Evolutionary conservation across 1,284 basidiomycete genomes (phyloP), one percentile per base, ranked within the genome.

Genomic region (Caloboletus inedulis): DNA sequence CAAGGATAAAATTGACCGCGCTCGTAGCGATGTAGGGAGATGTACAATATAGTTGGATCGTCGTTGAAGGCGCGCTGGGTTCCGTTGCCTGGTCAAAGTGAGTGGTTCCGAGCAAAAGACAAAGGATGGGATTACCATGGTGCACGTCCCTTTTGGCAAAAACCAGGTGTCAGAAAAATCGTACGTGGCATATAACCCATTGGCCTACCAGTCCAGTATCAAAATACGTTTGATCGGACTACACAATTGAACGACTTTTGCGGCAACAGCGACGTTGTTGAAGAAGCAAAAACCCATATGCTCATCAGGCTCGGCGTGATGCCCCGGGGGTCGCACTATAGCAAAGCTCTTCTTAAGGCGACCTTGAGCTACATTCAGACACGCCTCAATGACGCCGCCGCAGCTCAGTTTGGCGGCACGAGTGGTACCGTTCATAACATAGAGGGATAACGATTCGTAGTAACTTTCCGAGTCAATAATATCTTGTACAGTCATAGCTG

Each of bases 251-350:
- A 86, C 81, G 33, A 89, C 94, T 69, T 80, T 84, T 42, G 91
- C 82, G 1, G 95, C 95, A 7, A 99, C 89, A 2, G 96, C 90
- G 19, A 97, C 95, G 63, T 99, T 99, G 72, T 99, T 99, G 76
- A 94, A 98, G 75, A 99, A 95, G 72, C 97, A 99, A 72, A 99
- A 99, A 1, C 97, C 97, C 91, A 98, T 98, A 64, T 94, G 91
- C 67, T 94, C 90, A 59, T 96, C 89, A 2, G 97, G 97, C 70
- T 99, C 97, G 18, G 97, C 96, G 64, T 99, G 97, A 69, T 99
- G 97, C 0, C 97, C 97, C 0, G 97, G 97, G 10, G 97, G 97
- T 23, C 97, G 83, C 33, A 99, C 93, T 59, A 99, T 93, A 1
- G 97, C 97, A 64, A 99, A 91, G 0, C 91, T 81, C 66, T 96